Conservation (phyloP, 148 eudicot genomes). For the Fallopia convolvulus region DNA sequence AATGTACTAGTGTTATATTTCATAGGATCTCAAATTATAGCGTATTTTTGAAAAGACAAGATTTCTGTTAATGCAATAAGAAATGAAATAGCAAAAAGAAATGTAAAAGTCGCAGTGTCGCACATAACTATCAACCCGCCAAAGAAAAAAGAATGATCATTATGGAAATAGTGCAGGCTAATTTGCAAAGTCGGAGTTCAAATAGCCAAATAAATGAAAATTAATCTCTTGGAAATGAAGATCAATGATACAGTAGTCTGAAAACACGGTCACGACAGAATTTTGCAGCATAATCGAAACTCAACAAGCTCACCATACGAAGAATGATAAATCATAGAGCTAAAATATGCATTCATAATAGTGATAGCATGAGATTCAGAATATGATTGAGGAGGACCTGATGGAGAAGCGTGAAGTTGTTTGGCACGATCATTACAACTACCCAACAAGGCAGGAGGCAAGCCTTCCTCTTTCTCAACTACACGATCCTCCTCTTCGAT, state of each 20-base stretch:
- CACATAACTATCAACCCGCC: not conserved
- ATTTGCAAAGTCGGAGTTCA: not conserved
- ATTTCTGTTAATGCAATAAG: not conserved
- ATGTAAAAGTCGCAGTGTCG: not conserved
- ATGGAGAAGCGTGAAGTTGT: constrained; percentile 91
- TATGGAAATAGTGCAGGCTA: not conserved
- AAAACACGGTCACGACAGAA: not conserved
- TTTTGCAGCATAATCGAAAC: not conserved
- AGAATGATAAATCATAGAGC: not conserved
- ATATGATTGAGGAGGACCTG: constrained; percentile 43
- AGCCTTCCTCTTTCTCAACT: constrained; percentile 71
- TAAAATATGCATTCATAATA: not conserved
- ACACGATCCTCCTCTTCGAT: constrained; percentile 88
- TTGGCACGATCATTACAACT: constrained; percentile 93
- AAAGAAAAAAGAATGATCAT: not conserved
- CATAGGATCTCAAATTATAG: not conserved
- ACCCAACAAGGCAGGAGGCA: constrained; percentile 90
- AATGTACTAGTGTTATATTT: not conserved
- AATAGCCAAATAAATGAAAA: not conserved
- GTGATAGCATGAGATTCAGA: not conserved
- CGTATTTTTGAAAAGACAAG: not conserved
- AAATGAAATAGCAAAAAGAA: not conserved
- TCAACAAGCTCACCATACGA: not conserved
- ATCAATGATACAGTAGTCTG: not conserved
- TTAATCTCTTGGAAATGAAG: not conserved